Conservation (phyloP, 768 basidiomycete species). For the Leccinum variicolor region DNA sequence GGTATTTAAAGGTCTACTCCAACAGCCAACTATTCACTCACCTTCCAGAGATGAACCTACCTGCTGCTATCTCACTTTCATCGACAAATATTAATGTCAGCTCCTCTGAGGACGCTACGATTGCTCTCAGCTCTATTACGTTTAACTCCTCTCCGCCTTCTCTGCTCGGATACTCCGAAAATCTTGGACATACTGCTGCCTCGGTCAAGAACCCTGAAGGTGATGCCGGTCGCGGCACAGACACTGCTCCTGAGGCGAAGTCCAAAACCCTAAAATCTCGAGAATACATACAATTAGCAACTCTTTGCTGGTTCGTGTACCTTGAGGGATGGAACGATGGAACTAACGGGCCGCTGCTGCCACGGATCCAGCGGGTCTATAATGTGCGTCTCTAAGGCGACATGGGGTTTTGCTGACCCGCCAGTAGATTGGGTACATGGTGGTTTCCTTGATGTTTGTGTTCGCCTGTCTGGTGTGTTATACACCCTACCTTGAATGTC, state of each 20-base stretch:
- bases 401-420: neutral
- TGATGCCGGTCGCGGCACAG: neutral
- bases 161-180: conserved; percentile 2
- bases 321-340: conserved; percentile 80
- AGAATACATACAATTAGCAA: conserved; percentile 44
- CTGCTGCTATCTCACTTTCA: neutral
- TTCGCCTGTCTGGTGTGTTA: conserved; percentile 40
- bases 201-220: neutral
- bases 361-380: conserved; percentile 61
- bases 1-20: neutral
- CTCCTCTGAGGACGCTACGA: neutral
- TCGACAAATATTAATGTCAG: neutral
- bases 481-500: neutral
- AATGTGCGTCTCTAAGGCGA: conserved; percentile 29
- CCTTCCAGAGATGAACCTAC: conserved; percentile 1
- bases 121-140: conserved; percentile 1
- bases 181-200: neutral
- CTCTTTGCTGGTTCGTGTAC: conserved; percentile 56
- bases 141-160: conserved; percentile 1
- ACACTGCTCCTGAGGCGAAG: conserved; percentile 4
- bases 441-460: conserved; percentile 59
- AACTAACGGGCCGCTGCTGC: conserved; percentile 69
- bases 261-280: conserved; percentile 7
- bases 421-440: conserved; percentile 43
- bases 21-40: neutral